Base-by-base conservation (phyloP, 2,329 filamentous ascomycete species). In the Nothopassalora personata region DNA sequence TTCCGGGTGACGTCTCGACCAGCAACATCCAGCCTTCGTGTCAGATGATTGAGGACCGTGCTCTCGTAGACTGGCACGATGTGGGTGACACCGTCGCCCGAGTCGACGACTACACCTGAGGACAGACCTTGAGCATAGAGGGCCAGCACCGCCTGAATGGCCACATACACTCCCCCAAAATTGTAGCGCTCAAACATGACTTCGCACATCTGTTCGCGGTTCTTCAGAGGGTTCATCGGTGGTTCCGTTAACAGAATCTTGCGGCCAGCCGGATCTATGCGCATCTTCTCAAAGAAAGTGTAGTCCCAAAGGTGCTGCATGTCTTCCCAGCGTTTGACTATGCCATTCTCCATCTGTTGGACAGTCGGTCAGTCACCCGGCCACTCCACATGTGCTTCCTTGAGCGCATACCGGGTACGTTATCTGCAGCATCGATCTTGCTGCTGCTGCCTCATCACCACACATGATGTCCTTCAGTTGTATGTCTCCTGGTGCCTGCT, bases 271-370 rank as follows among this genome's bases (percentile, higher is more conserved):
- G 94, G 86, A 74, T 97, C 90, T 68, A 99, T 81, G 76, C 91
- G 86, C 85, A 99, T 90, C 85, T 97, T 97, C 76, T 99, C 93
- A 77, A 85, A 88, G 76, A 99, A 99, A 27, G 94, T 99, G 76
- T 95, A 97, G 79, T 99, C 93, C 94, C 94, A 99, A 57, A 99
- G 86, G 74, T 97, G 93, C 80, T 96, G 90, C 94, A 99, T 99
- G 76, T 99, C 94, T 69, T 99, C 94, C 94, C 94, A 99, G 73
- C 91, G 92, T 84, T 97, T 97, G 67, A 99, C 91, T 71, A 99
- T 97, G 71, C 94, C 94, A 75, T 99, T 99, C 77, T 99, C 94
- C 94, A 99, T 99, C 85, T 88, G 75, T 60, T 33, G 15, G 27
- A n/a, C 19, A 30, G 53, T 47, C 39, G 50, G 58, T 64, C 60